Evolutionary conservation across 1,284 basidiomycete species (phyloP).

Genomic region (Trichosporon sp.): DNA sequence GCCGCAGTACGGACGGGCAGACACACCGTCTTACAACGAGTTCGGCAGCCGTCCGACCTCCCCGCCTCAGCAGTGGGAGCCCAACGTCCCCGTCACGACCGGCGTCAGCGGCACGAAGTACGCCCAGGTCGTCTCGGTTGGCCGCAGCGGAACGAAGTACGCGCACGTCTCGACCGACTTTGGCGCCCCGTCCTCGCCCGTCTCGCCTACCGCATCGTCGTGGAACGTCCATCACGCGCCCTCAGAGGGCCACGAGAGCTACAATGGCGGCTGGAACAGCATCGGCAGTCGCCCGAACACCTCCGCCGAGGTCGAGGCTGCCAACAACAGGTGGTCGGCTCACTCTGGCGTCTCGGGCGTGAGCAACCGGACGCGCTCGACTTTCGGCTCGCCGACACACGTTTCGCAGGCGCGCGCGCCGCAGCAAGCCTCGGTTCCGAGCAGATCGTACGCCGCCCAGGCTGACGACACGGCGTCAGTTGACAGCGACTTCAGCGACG

Average conservation of each 20-base stretch:
- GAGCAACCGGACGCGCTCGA: neutral
- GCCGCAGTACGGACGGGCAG: neutral
- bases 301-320: neutral
- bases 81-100: neutral
- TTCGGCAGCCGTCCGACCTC: neutral
- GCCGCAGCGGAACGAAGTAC: neutral
- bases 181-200: neutral
- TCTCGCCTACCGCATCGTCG: neutral
- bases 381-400: neutral
- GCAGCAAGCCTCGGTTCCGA: neutral
- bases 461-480: neutral
- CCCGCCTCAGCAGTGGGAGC: neutral
- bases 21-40: neutral
- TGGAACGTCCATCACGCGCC: neutral
- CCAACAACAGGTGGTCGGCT: neutral
- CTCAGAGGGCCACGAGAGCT: neutral
- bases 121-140: neutral
- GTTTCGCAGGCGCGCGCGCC: neutral
- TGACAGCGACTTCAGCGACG: neutral
- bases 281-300: neutral
- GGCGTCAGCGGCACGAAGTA: neutral
- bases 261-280: neutral
- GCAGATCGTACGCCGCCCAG: neutral
- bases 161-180: neutral
- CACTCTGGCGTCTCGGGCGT: neutral